A percentile compares a stretch with the other conserved stretches of the same genome.
phyloP scores from a whole-genome alignment of 2,329 filamentous ascomycete species.

The Arthrobotrys musiformis region DNA sequence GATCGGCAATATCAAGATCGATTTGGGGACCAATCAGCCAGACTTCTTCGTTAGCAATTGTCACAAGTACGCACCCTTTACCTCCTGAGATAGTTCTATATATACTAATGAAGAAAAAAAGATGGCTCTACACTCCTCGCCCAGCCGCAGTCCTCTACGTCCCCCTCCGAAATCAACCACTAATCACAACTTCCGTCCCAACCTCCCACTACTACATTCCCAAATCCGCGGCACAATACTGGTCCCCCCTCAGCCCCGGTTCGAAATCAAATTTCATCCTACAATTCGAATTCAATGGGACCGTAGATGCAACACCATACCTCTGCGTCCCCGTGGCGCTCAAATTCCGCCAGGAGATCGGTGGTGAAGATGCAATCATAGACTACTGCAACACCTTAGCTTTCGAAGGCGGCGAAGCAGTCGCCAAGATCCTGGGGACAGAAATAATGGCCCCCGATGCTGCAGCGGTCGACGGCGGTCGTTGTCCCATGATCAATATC shows the following conservation, averaged over 20 bases:
- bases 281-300: conserved; percentile 79
- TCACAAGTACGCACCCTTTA: conserved; percentile 71
- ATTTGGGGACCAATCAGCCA: conserved; percentile 74
- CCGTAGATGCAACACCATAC: conserved; percentile 77
- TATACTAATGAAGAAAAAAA: too few relatives aligned
- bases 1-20: conserved; percentile 79
- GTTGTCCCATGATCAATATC: conserved; percentile 46
- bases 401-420: conserved; percentile 70
- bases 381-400: conserved; percentile 73
- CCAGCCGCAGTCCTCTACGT: conserved; percentile 85
- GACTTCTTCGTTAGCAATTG: conserved; percentile 90
- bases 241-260: conserved; percentile 64
- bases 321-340: conserved; percentile 78
- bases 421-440: conserved; percentile 75
- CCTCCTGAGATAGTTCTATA: background rate
- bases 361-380: conserved; percentile 77
- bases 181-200: conserved; percentile 79
- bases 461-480: conserved; percentile 20
- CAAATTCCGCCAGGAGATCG: conserved; percentile 74
- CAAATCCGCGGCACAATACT: conserved; percentile 50
- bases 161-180: conserved; percentile 76
- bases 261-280: conserved; percentile 69
- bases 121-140: conserved; percentile 84
- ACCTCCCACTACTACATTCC: conserved; percentile 82
- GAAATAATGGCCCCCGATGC: conserved; percentile 67